Evolutionary conservation across 768 basidiomycete genomes (phyloP).

Genomic region (Boletus vermiculosoides): DNA sequence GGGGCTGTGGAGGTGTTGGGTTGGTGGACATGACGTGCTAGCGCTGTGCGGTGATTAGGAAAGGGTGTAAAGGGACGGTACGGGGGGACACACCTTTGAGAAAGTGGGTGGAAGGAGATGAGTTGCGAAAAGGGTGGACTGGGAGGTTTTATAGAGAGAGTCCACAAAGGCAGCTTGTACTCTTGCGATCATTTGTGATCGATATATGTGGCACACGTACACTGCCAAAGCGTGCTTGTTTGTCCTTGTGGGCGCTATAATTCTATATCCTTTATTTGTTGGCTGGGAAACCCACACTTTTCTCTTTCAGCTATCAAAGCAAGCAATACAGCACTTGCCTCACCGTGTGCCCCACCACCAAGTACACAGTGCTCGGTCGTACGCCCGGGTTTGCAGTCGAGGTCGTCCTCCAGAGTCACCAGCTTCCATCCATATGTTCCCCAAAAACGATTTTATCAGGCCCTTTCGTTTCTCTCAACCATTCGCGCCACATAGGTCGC

Average conservation of each 20-base stretch:
- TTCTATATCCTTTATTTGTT: conserved; percentile 30
- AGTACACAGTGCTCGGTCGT: background rate
- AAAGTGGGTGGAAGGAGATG: background rate
- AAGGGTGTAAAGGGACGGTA: background rate
- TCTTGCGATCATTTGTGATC: conserved; percentile 32
- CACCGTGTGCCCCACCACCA: background rate
- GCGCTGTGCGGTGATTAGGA: conserved; percentile 3
- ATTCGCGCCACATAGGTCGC: background rate
- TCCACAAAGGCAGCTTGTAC: conserved; percentile 29
- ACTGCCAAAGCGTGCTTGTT: conserved; percentile 41
- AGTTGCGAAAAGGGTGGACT: background rate
- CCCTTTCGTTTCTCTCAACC: background rate
- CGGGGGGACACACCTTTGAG: conserved; percentile 5
- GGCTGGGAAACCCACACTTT: conserved; percentile 23
- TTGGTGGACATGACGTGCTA: conserved; percentile 16
- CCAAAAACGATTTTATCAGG: background rate
- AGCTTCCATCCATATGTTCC: background rate
- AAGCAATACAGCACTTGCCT: conserved; percentile 1
- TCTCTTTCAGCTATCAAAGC: conserved; percentile 7
- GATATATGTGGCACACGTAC: conserved; percentile 28
- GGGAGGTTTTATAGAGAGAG: conserved; percentile 26
- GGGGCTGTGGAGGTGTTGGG: conserved; percentile 8
- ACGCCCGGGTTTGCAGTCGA: background rate
- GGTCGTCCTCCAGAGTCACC: background rate
- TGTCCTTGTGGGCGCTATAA: conserved; percentile 45